Base-by-base conservation (phyloP, 163 green algal genomes). In the Scenedesmus sp. region DNA sequence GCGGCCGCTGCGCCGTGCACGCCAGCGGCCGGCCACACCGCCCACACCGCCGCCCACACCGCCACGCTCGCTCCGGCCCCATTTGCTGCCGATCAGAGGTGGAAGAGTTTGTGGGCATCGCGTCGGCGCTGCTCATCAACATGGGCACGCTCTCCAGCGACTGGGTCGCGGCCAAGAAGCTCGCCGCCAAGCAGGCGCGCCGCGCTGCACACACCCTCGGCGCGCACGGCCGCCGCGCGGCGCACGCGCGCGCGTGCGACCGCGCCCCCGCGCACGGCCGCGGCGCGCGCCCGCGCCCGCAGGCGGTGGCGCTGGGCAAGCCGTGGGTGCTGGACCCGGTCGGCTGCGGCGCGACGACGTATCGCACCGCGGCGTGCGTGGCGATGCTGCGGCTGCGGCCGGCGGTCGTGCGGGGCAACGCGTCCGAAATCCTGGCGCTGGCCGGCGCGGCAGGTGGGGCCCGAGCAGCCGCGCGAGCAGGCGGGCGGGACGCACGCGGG, bases 251-350 rank as follows among this genome's bases (percentile, higher is more conserved):
- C n/a, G n/a, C n/a, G n/a, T n/a, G n/a, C n/a, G n/a, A n/a, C n/a
- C n/a, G n/a, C n/a, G n/a, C n/a, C n/a, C n/a, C n/a, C n/a, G n/a
- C n/a, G n/a, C n/a, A n/a, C n/a, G n/a, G n/a, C n/a, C n/a, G n/a
- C n/a, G n/a, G n/a, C n/a, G n/a, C n/a, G n/a, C n/a, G n/a, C n/a
- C n/a, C n/a, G n/a, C n/a, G n/a, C n/a, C 0, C 1, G 4, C 71
- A 89, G 81, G 92, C 91, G 0, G 80, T 84, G 20, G 64, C 81
- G 14, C 29, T 88, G 26, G 80, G 84, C 57, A 96, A 93, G 73
- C 93, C 93, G 2, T 97, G 93, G 94, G 91, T 98, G 48, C 84
- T 98, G 29, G 94, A 98, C 82, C 94, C 94, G 13, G 94, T 98
- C 4, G 94, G 90, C 0, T 94, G 92, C 54, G 95, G 92, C 28